Conservation (phyloP, 371 early-diverging fungal genomes). For the Mucor mucedo region DNA sequence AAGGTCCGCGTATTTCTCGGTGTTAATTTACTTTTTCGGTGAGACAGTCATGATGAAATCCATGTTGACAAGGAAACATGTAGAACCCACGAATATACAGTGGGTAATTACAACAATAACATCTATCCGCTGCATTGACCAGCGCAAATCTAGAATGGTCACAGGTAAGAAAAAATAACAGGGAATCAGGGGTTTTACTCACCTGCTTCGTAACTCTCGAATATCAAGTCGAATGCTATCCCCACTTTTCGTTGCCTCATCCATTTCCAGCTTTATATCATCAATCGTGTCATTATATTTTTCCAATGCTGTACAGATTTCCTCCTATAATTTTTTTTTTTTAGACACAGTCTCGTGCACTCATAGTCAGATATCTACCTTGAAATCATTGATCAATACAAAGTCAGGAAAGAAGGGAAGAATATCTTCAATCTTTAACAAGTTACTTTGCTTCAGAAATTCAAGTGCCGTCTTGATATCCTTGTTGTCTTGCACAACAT, state of each 20-base stretch:
- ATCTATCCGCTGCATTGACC: constrained; percentile 79
- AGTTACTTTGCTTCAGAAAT: constrained; percentile 76
- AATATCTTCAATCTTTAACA: constrained; percentile 95
- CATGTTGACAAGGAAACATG: constrained; percentile 94
- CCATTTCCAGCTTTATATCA: constrained; percentile 85
- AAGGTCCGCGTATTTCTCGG: too few relatives aligned
- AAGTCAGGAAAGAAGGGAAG: constrained; percentile 96
- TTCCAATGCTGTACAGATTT: constrained; percentile 84
- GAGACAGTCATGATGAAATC: constrained; percentile 90
- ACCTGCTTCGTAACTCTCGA: constrained; percentile 74
- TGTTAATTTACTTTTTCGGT: constrained; percentile 59
- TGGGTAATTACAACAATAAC: constrained; percentile 77
- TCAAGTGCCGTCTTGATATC: constrained; percentile 88
- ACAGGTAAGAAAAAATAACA: background rate
- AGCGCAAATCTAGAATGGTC: constrained; percentile 68
- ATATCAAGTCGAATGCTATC: constrained; percentile 85
- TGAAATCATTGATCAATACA: constrained; percentile 93
- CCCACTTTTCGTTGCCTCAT: constrained; percentile 87
- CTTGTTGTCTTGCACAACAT: constrained; percentile 82
- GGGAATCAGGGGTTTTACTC: background rate
- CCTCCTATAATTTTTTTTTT: constrained; percentile 49
- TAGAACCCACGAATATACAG: constrained; percentile 88
- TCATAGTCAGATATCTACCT: constrained; percentile 31
- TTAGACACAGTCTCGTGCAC: background rate
- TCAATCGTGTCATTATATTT: constrained; percentile 85